A percentile compares a stretch with the other conserved stretches of the same genome.
Conservation (phyloP, 257 asterid genomes). For the Solanum pinnatisectum region DNA sequence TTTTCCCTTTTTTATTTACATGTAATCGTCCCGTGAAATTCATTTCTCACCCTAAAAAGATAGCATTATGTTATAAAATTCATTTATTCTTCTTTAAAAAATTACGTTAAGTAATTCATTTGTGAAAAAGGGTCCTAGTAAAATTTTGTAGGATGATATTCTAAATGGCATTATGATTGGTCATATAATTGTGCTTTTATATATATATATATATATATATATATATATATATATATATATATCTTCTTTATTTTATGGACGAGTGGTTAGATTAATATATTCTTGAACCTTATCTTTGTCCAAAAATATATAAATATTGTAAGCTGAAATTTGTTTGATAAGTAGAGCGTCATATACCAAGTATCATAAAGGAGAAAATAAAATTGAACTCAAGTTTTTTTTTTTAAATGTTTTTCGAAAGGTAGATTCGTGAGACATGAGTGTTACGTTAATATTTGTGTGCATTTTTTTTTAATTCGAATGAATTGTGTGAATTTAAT, state of each 20-base stretch:
- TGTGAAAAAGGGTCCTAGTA: neutral
- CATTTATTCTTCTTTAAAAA: neutral
- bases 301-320: neutral
- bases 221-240: neutral
- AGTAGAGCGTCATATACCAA: neutral
- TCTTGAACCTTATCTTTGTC: neutral
- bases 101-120: neutral
- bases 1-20: neutral
- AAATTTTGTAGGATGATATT: neutral
- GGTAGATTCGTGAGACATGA: neutral
- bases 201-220: neutral
- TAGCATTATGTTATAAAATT: neutral
- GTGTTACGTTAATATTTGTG: neutral
- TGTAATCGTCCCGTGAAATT: neutral
- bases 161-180: neutral
- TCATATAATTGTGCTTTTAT: neutral
- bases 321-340: neutral
- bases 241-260: neutral
- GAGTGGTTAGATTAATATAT: neutral
- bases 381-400: neutral
- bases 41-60: neutral
- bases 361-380: neutral
- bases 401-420: neutral
- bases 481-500: neutral
- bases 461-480: too few species aligned